Base-by-base conservation (phyloP, 768 basidiomycete species). In the Termitomyces sp. region DNA sequence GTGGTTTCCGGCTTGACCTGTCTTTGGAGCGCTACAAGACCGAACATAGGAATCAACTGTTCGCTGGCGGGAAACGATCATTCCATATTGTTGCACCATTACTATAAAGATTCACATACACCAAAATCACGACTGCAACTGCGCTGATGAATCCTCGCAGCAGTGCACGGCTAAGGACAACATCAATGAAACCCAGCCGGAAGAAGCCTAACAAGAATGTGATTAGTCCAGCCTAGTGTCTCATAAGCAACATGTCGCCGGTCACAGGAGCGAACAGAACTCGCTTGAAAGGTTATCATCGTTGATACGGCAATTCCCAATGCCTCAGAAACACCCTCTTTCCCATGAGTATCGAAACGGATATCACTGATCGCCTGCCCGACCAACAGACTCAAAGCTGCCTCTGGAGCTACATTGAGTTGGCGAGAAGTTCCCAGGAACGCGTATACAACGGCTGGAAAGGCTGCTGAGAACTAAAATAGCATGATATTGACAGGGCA, bases 101-200 rank as follows among this genome's bases (percentile, higher is more conserved):
- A 30, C 35, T 24, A 22, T 24, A 50, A 38, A 9, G 16, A 28
- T 50, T 14, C 3, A 74, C 87, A 49, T 62, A 90, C 90, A 93
- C 85, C 68, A 88, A 77, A 65, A 98, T 95, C 44, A 98, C 87
- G 7, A 89, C 79, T 1, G 88, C 91, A 28, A 94, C 80, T 16
- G 94, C 92, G 1, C 87, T 85, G 46, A 96, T 82, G 67, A 96
- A 95, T 3, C 94, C 94, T 30, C 91, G 82, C 55, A 96, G 78
- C 14, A 96, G 78, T 3, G 94, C 92, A 53, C 93, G 86, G 64
- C 91, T 93, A 30, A 98, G 80, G 5, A 96, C 90, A 13, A 96
- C 94, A 68, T 98, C 95, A 54, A 96, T 84, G 71, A 96, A 96
- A 2, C 94, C 94, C 10, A 98, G 77, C 26, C 93, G 81, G 67